Evolutionary conservation across 371 early-diverging fungal genomes (phyloP), one percentile per base, ranked within the genome.

Genomic region (Blakeslea trispora): DNA sequence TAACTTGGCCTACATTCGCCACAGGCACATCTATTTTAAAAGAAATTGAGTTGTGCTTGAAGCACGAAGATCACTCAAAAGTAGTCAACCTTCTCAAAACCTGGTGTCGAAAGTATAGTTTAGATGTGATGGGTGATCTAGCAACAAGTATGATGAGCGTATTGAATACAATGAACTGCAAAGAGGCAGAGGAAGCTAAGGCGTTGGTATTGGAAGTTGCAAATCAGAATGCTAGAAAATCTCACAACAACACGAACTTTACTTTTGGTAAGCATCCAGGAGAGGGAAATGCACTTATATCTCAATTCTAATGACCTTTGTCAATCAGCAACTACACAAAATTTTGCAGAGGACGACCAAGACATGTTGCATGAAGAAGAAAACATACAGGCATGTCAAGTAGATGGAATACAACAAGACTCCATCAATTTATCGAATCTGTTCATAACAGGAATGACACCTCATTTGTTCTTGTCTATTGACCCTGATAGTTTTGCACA

Each of bases 401-500:
- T 5, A 5, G 39, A 42, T 10, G 46, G 41, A 9, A 57, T 40
- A 21, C 18, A 46, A 50, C 53, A 23, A 49, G 51, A 15, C 56
- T 57, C 71, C 9, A 63, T 82, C 14, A 79, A 83, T 55, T 60
- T 84, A 18, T 76, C 82, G 9, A 79, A 80, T 47, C 46, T 86
- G 0, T 50, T 79, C 1, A 69, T 74, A 13, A 79, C 79, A 9
- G 91, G 91, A 0, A 66, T 91, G 31, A 81, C 86, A 5, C 84
- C 88, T 5, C 61, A 78, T 0, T 52, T 90, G 4, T 82, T 91
- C 54, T 69, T 91, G 18, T 75, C 66, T 15, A 67, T 91, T 17
- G 67, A 81, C 50, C 86, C 90, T 0, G 47, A 50, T 0, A 80
- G 83, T 32, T 83, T 91, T 68, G 88, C 91, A 10, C 81, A 86